A percentile compares a stretch with the other conserved stretches of the same genome.
These are phyloP conservation scores for Kwoniella bestiolae DNA, from an alignment of 768 basidiomycete species.

Conservation along the genomic window DNA sequence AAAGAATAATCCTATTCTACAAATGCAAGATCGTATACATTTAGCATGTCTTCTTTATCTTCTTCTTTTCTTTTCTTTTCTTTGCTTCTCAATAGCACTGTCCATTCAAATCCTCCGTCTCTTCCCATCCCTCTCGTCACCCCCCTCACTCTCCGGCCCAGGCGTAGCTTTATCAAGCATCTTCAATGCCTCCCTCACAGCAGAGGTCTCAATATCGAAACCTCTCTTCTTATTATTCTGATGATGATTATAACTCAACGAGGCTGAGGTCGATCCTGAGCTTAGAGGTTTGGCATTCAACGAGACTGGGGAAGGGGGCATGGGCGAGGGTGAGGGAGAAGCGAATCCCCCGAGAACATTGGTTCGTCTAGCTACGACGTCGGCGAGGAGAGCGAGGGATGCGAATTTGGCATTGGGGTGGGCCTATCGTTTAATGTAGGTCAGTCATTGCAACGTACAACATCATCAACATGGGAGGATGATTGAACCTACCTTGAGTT, in stretches of 20 bases:
- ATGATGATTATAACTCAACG: slow-evolving; percentile 16
- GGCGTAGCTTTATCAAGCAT: slow-evolving; percentile 46
- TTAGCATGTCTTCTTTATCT: too few species aligned
- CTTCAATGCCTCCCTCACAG: slow-evolving; percentile 48
- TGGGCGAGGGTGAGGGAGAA: not conserved
- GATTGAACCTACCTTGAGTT: slow-evolving; percentile 45
- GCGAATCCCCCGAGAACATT: slow-evolving; percentile 28
- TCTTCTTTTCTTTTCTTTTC: too few species aligned
- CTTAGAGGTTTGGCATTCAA: not conserved
- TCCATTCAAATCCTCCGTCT: slow-evolving; percentile 9
- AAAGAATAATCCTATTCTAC: too few species aligned
- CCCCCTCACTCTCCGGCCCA: slow-evolving; percentile 17
- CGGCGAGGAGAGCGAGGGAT: slow-evolving; percentile 51
- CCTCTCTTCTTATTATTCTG: slow-evolving; percentile 32
- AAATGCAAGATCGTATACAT: too few species aligned
- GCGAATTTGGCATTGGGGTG: slow-evolving; percentile 55
- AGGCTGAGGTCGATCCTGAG: not conserved
- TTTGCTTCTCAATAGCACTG: too few species aligned
- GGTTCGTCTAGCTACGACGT: slow-evolving; percentile 53
- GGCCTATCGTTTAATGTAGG: slow-evolving; percentile 23
- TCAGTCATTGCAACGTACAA: not conserved
- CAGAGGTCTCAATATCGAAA: slow-evolving; percentile 49
- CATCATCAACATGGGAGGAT: not conserved
- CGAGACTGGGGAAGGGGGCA: slow-evolving; percentile 7
- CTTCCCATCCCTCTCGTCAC: slow-evolving; percentile 17